Percentiles rank a stretch among this genome's conserved stretches.
Conservation (phyloP, 495 filamentous ascomycete genomes). For the Cairneyella variabilis region DNA sequence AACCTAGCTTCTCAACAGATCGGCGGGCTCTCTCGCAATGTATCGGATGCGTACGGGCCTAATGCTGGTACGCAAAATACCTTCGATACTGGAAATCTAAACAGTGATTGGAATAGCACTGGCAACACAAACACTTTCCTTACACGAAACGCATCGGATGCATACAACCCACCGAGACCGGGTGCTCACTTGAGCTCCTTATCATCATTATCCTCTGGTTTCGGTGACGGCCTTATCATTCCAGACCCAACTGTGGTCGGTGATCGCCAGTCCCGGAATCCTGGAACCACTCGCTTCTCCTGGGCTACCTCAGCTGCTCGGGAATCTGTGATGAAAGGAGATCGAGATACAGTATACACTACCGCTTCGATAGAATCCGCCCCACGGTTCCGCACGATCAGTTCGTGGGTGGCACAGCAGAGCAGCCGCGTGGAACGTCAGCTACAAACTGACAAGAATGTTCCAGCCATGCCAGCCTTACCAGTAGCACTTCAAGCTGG, state of each 20-base stretch:
- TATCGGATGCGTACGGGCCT: conserved; percentile 11
- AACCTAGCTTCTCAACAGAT: not conserved
- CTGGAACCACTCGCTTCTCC: conserved; percentile 15
- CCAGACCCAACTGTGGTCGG: conserved; percentile 32
- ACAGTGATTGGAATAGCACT: conserved; percentile 11
- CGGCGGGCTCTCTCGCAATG: conserved; percentile 28
- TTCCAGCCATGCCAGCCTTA: conserved; percentile 20
- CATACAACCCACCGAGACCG: conserved; percentile 32
- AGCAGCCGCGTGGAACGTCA: conserved; percentile 17
- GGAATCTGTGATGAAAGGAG: not conserved
- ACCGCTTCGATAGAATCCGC: conserved; percentile 39
- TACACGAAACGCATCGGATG: conserved; percentile 17
- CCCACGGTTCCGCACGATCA: conserved; percentile 52
- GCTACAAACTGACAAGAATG: conserved; percentile 4
- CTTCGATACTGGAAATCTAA: not conserved
- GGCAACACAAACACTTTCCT: conserved; percentile 13
- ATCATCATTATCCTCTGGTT: conserved; percentile 51
- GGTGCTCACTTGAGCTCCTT: conserved; percentile 36
- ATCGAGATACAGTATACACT: conserved; percentile 35
- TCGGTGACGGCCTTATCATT: conserved; percentile 46
- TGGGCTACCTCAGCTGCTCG: conserved; percentile 16
- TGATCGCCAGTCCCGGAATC: conserved; percentile 9
- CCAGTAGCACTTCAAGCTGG: conserved; percentile 11
- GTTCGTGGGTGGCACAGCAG: conserved; percentile 62
- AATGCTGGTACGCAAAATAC: conserved; percentile 4